Evolutionary conservation across 2,329 filamentous ascomycete species (phyloP).

Genomic region (Penicillium italicum): DNA sequence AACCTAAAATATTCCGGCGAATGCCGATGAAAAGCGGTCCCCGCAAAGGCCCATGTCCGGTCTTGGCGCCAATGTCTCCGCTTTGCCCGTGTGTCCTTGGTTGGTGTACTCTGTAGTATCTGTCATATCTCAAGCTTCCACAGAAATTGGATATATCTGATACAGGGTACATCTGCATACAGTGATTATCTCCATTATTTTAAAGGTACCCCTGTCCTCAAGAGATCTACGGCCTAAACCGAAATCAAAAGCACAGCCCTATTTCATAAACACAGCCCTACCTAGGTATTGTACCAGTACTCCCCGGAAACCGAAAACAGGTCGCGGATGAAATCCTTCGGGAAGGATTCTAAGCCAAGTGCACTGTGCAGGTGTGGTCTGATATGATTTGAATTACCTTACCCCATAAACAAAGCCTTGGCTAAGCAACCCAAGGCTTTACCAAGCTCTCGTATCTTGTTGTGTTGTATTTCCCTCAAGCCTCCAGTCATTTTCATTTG

Average conservation of each 20-base stretch:
- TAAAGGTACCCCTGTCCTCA: background rate
- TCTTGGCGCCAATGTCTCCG: slow-evolving; percentile 7
- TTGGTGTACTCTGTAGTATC: too few species aligned
- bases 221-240: background rate
- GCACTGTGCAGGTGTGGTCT: background rate
- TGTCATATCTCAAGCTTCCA: background rate
- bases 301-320: background rate
- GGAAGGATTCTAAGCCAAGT: background rate
- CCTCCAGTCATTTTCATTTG: background rate
- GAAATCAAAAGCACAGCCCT: background rate
- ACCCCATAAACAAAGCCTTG: background rate
- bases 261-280: background rate
- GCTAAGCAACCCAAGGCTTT: background rate
- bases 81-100: background rate
- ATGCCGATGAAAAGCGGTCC: background rate
- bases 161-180: background rate
- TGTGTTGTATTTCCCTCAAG: background rate
- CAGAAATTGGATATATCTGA: background rate
- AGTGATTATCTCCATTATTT: background rate
- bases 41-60: background rate
- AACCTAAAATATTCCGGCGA: background rate
- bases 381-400: background rate
- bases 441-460: background rate
- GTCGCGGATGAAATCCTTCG: background rate
- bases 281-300: background rate